Evolutionary conservation across 2,329 filamentous ascomycete genomes (phyloP).

Genomic region (Colletotrichum abscissum): DNA sequence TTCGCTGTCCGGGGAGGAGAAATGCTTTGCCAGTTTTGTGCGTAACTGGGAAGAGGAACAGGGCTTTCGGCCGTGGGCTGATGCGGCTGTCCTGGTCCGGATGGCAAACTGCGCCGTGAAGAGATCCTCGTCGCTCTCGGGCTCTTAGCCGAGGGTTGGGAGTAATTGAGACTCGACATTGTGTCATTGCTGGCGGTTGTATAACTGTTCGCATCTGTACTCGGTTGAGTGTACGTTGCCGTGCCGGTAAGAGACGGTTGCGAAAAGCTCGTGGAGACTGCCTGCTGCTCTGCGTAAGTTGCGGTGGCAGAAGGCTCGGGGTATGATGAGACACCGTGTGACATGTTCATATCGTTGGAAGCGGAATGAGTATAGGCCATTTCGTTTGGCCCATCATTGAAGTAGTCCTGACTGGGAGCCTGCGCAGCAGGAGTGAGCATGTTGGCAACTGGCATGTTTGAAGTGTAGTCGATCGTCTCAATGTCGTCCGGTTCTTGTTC

Average conservation of each 20-base stretch:
- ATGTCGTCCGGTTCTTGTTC: conserved; percentile 32
- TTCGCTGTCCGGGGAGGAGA: conserved; percentile 17
- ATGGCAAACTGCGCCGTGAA: conserved; percentile 30
- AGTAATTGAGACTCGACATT: not conserved
- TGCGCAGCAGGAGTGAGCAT: conserved; percentile 40
- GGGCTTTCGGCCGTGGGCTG: conserved; percentile 7
- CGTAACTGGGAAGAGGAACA: not conserved
- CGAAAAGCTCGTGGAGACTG: not conserved
- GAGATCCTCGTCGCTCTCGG: not conserved
- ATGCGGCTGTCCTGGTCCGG: conserved; percentile 15
- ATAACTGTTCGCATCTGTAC: conserved; percentile 2
- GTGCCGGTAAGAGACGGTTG: conserved; percentile 4
- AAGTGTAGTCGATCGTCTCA: conserved; percentile 33
- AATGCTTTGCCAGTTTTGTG: conserved; percentile 20
- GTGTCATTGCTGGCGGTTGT: not conserved
- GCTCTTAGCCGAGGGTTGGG: conserved; percentile 8
- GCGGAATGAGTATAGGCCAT: conserved; percentile 40
- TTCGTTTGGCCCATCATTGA: conserved; percentile 41
- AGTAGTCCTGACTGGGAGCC: conserved; percentile 42
- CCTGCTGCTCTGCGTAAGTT: conserved; percentile 22
- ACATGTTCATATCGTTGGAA: conserved; percentile 8
- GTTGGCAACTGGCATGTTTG: conserved; percentile 42
- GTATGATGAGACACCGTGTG: conserved; percentile 11
- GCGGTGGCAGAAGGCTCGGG: conserved; percentile 14
- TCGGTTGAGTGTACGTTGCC: conserved; percentile 7